These are phyloP conservation scores for Vitis hybrid DNA, from an alignment of 177 flowering plant species.

Conservation along the genomic window DNA sequence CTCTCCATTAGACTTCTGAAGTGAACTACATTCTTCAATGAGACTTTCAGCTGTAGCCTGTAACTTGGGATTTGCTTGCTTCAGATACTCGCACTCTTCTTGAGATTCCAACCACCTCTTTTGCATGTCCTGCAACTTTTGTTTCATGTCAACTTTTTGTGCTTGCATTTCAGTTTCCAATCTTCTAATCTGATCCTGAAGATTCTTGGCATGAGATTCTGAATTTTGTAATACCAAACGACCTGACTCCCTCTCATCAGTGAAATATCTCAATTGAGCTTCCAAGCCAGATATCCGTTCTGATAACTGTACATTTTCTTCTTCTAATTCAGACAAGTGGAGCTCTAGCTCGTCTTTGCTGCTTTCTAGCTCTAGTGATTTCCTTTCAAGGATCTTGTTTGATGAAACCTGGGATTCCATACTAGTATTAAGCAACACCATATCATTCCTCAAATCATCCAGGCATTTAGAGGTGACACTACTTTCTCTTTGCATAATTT, in stretches of 20 bases:
- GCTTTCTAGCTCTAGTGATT: constrained; percentile 15
- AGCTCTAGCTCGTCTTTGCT: constrained; percentile 15
- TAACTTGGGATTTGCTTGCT: constrained; percentile 12
- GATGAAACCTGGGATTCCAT: constrained; percentile 14
- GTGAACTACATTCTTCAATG: constrained; percentile 18
- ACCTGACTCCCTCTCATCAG: constrained; percentile 19
- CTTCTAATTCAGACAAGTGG: constrained; percentile 17
- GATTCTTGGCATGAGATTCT: constrained; percentile 8
- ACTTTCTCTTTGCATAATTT: constrained; percentile 11
- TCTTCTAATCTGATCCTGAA: constrained; percentile 15
- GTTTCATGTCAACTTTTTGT: constrained; percentile 9
- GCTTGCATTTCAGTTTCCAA: constrained; percentile 10
- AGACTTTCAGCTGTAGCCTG: constrained; percentile 18
- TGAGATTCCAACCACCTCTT: constrained; percentile 20
- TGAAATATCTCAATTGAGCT: constrained; percentile 19
- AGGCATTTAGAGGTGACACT: background rate
- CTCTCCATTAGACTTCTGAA: constrained; percentile 14
- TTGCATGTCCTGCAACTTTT: constrained; percentile 17
- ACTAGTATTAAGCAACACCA: constrained; percentile 1
- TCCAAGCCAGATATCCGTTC: constrained; percentile 21
- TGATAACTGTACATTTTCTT: constrained; percentile 20
- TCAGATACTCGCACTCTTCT: constrained; percentile 18
- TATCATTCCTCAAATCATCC: constrained; percentile 7
- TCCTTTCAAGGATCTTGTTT: constrained; percentile 11
- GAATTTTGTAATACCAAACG: constrained; percentile 15